These are phyloP conservation scores for Pythium monospermum DNA, from an alignment of 352 stramenopile genomes.

Conservation along the genomic window DNA sequence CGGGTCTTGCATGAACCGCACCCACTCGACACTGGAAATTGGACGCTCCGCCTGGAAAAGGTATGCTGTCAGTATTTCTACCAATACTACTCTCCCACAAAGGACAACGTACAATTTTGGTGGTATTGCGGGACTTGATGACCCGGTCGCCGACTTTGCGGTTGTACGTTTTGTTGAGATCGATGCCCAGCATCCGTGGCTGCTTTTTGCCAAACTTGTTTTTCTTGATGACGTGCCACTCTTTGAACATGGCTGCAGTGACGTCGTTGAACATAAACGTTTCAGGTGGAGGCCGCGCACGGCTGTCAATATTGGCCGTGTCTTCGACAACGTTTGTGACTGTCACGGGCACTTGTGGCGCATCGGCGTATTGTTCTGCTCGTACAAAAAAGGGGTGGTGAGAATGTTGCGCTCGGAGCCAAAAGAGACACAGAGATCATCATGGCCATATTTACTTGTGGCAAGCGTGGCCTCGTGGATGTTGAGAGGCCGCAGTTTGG, in stretches of 20 bases:
- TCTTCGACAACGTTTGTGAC: conserved; percentile 67
- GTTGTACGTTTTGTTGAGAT: conserved; percentile 89
- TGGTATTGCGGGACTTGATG: conserved; percentile 86
- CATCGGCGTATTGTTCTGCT: conserved; percentile 83
- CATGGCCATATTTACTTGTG: conserved; percentile 82
- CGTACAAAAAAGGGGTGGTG: background rate
- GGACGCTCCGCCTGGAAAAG: conserved; percentile 63
- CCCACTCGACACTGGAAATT: conserved; percentile 82
- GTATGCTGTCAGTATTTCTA: no score
- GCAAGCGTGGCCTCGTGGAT: conserved; percentile 84
- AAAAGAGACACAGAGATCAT: no score
- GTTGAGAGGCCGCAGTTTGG: conserved; percentile 74
- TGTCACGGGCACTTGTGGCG: conserved; percentile 63
- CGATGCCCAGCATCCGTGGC: conserved; percentile 83
- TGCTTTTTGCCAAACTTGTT: conserved; percentile 90
- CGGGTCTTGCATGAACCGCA: conserved; percentile 81
- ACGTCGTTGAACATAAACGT: conserved; percentile 92
- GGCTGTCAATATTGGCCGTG: conserved; percentile 55
- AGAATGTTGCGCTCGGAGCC: no score
- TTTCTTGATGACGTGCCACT: conserved; percentile 89
- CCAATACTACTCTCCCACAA: no score
- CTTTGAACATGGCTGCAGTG: conserved; percentile 87
- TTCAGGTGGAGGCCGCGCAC: conserved; percentile 65
- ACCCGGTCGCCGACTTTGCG: conserved; percentile 86
- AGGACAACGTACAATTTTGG: conserved; percentile 74